These are phyloP conservation scores for Paratinospora sagittata DNA, from an alignment of 164 flowering plant genomes.

Conservation along the genomic window DNA sequence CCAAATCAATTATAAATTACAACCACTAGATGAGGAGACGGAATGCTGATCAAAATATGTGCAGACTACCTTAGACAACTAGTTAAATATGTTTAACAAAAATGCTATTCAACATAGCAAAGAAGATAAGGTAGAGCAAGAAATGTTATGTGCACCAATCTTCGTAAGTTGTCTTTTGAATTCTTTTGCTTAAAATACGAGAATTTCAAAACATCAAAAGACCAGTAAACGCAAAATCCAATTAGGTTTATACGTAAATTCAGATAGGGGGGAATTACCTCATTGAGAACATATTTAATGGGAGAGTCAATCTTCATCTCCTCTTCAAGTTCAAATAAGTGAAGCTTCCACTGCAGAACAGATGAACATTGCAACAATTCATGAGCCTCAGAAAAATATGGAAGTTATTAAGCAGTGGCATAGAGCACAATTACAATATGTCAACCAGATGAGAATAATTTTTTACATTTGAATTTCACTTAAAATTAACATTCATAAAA, in stretches of 20 bases:
- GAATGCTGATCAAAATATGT: too few species aligned
- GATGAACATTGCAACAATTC: background rate
- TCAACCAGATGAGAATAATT: too few species aligned
- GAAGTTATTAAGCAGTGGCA: background rate
- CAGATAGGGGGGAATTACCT: constrained; percentile 37
- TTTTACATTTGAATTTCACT: background rate
- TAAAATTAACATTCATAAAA: background rate
- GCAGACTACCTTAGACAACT: too few species aligned
- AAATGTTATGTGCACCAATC: too few species aligned
- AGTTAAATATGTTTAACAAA: too few species aligned
- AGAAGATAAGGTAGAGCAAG: too few species aligned
- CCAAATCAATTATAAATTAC: too few species aligned
- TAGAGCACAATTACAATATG: background rate
- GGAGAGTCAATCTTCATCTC: constrained; percentile 74
- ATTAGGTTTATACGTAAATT: background rate
- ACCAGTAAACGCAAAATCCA: background rate
- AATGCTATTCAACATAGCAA: too few species aligned
- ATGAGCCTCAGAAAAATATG: background rate
- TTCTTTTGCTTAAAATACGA: too few species aligned
- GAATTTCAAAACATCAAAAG: too few species aligned
- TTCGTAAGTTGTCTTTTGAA: too few species aligned
- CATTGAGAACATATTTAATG: constrained; percentile 78
- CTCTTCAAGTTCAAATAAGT: constrained; percentile 82
- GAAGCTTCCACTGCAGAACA: constrained; percentile 86
- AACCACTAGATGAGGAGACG: too few species aligned